Base-by-base conservation (phyloP, 2,329 filamentous ascomycete genomes). In the Hirsutella thompsonii region DNA sequence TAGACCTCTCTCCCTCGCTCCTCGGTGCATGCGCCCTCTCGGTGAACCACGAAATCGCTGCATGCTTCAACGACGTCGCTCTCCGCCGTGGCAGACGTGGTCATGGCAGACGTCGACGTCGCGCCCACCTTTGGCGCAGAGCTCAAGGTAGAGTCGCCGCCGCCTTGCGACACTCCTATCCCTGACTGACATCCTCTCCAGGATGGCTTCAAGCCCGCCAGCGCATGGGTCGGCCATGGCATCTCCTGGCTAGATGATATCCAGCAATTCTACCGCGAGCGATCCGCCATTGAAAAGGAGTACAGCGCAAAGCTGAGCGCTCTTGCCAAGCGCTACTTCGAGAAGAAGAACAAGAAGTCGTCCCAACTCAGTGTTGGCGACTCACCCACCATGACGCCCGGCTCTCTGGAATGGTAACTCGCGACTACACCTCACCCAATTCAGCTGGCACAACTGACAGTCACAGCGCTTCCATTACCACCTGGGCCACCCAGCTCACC, bases 141-240 rank as follows among this genome's bases (percentile, higher is more conserved):
- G 70, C 74, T 96, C 61, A 96, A 94, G 83, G 88, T 89, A 67
- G 47, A 65, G 58, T 39, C 10, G 10, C 16, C 33, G 16, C 38
- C 29, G 19, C 11, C 26, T 35, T 18, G 4, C 16, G n/a, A 14
- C 34, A 10, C 20, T 11, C 19, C 5, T n/a, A 6, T n/a, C 2
- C 28, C 28, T 29, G 10, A 11, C 29, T 32, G 29, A 32, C 29
- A 16, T 16, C 1, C 4, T 10, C 5, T 9, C 13, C 38, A 95
- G 87, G 92, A 98, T 79, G 86, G 84, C 57, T 98, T 95, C 73
- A 95, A 93, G 64, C 79, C 87, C 16, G 88, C 93, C 59, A 95
- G 89, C 65, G 78, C 74, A 54, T 98, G 92, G 92, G 85, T 93
- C 43, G 72, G 79, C 47, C 81, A 85, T 60, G 88, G 90, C 48